Conservation (phyloP, 1,284 basidiomycete species). For the Mrakiaceae sp. region DNA sequence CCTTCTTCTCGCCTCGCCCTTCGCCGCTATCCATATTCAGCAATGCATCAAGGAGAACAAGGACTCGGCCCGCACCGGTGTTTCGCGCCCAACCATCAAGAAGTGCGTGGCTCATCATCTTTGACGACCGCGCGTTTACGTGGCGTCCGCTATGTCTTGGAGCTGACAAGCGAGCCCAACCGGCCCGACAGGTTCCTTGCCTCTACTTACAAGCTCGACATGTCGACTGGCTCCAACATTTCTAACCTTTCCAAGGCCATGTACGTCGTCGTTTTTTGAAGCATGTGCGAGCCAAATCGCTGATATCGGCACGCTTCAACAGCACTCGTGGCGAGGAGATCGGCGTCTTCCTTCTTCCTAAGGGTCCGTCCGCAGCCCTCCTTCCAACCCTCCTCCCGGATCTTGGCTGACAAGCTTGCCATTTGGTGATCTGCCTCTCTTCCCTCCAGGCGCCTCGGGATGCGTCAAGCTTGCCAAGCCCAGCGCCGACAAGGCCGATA, state of each 20-base stretch:
- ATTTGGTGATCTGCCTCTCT: background rate
- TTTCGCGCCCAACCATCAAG: constrained; percentile 85
- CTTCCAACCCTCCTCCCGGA: background rate
- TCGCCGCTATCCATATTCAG: constrained; percentile 22
- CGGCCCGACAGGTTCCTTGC: constrained; percentile 50
- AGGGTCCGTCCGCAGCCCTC: constrained; percentile 48
- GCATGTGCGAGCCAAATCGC: no score
- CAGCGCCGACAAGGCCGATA: constrained; percentile 41
- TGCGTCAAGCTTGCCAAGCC: constrained; percentile 59
- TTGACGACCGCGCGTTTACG: background rate
- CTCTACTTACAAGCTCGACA: constrained; percentile 64
- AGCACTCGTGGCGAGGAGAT: constrained; percentile 60
- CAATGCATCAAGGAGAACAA: constrained; percentile 67
- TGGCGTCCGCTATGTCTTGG: background rate
- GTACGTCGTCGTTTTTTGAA: no score
- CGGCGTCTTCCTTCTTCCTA: constrained; percentile 69
- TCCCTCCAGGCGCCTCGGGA: constrained; percentile 39
- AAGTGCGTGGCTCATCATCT: constrained; percentile 46
- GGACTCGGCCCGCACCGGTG: constrained; percentile 69
- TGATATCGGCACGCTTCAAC: no score
- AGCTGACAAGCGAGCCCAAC: constrained; percentile 11
- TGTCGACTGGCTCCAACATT: constrained; percentile 58
- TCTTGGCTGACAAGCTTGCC: background rate
- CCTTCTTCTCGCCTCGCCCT: background rate
- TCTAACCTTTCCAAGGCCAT: constrained; percentile 75